A percentile compares a stretch with the other conserved stretches of the same genome.
phyloP scores from a whole-genome alignment of 2,329 filamentous ascomycete species.

The Scytalidium sp. region DNA sequence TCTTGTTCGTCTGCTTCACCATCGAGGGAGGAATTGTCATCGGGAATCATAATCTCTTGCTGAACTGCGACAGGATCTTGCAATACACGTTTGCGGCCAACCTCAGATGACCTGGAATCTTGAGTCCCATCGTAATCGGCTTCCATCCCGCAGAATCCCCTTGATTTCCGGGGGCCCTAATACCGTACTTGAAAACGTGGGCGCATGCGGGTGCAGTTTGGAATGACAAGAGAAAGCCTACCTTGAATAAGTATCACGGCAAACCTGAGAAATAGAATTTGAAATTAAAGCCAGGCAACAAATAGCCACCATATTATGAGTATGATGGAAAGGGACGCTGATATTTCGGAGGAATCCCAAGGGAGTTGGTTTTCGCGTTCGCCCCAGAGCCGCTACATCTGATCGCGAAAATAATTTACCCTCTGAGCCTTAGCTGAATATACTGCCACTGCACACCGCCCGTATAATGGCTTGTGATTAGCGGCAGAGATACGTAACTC shows the following conservation, averaged over 20 bases:
- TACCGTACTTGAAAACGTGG: background rate
- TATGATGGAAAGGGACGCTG: background rate
- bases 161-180: background rate
- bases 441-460: too few species aligned
- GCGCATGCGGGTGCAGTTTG: background rate
- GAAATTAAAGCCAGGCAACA: background rate
- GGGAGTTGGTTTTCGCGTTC: too few species aligned
- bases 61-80: conserved; percentile 5
- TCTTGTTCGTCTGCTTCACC: conserved; percentile 10
- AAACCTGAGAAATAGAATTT: background rate
- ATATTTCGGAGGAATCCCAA: too few species aligned
- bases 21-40: conserved; percentile 18
- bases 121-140: conserved; percentile 31
- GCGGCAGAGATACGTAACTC: too few species aligned
- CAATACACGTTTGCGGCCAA: conserved; percentile 34
- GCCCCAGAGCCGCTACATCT: too few species aligned
- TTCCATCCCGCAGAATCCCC: conserved; percentile 7
- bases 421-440: too few species aligned
- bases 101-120: conserved; percentile 43
- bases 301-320: background rate
- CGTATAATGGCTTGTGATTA: too few species aligned
- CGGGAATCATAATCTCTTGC: conserved; percentile 8
- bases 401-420: too few species aligned
- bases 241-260: conserved; percentile 1
- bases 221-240: background rate